Conservation (phyloP, 768 basidiomycete genomes). For the Suillus bovinus region DNA sequence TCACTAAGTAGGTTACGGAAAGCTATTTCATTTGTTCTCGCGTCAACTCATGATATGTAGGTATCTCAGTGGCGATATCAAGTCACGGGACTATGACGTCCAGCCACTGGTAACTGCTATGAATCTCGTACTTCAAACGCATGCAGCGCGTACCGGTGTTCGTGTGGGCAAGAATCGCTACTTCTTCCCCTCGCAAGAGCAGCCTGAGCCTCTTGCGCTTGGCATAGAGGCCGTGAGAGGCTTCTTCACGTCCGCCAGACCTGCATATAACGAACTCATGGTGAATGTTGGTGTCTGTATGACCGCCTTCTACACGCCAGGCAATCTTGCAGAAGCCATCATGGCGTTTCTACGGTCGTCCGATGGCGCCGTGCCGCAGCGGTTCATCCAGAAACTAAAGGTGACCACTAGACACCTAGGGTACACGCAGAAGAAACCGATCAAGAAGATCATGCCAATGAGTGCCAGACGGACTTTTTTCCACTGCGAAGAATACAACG, state of each 20-base stretch:
- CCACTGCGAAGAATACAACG: slow-evolving; percentile 56
- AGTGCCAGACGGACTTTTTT: slow-evolving; percentile 54
- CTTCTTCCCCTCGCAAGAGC: slow-evolving; percentile 43
- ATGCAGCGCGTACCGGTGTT: slow-evolving; percentile 44
- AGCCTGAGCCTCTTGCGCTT: slow-evolving; percentile 30
- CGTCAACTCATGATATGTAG: slow-evolving; percentile 28
- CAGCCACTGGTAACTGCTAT: slow-evolving; percentile 45
- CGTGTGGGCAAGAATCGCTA: slow-evolving; percentile 52
- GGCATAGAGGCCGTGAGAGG: slow-evolving; percentile 48
- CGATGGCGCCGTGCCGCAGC: slow-evolving; percentile 43
- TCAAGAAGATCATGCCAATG: slow-evolving; percentile 38
- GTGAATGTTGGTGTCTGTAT: slow-evolving; percentile 57
- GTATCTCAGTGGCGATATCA: slow-evolving; percentile 38
- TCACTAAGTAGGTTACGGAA: slow-evolving; percentile 34
- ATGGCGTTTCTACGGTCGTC: slow-evolving; percentile 46
- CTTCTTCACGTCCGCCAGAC: slow-evolving; percentile 53
- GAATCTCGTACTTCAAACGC: slow-evolving; percentile 47
- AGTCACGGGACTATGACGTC: slow-evolving; percentile 41
- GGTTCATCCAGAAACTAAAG: slow-evolving; percentile 54
- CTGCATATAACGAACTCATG: slow-evolving; percentile 48
- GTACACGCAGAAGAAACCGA: slow-evolving; percentile 49
- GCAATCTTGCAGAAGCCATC: slow-evolving; percentile 64
- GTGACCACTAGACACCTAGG: slow-evolving; percentile 59
- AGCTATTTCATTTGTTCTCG: background rate
- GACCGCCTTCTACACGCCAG: slow-evolving; percentile 56